phyloP scores from a whole-genome alignment of 345 rosid genomes.

The Populus tremula region DNA sequence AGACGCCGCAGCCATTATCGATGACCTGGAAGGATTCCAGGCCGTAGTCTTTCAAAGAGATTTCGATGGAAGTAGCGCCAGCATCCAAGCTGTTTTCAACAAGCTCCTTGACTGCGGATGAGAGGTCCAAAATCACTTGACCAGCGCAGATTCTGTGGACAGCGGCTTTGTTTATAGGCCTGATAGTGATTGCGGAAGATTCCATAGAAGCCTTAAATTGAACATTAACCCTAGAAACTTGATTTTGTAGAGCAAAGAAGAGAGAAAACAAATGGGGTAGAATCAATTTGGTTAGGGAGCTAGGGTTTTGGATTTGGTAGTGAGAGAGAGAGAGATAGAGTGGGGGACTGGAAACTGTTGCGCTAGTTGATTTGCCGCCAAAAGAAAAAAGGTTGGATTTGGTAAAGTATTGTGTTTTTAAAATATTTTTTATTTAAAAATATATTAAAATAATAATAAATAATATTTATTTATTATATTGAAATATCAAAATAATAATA shows the following conservation, averaged over 20 bases:
- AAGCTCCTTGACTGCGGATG: conserved; percentile 93
- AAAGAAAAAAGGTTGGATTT: not conserved
- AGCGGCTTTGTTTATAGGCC: conserved; percentile 67
- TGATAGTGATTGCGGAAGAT: conserved; percentile 28
- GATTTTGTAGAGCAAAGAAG: no score
- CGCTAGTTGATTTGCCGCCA: conserved; percentile 3
- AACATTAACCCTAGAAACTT: not conserved
- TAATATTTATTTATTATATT: no score
- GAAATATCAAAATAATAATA: no score
- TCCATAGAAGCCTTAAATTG: not conserved
- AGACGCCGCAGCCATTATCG: conserved; percentile 91
- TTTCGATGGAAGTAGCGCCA: conserved; percentile 80
- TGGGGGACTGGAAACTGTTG: not conserved
- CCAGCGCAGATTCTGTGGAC: conserved; percentile 88
- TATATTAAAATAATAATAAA: no score
- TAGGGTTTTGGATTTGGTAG: not conserved
- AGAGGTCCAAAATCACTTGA: conserved; percentile 88
- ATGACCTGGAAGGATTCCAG: conserved; percentile 83
- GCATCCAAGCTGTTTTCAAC: conserved; percentile 98
- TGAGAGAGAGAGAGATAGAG: not conserved
- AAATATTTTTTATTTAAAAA: no score
- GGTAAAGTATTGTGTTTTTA: no score
- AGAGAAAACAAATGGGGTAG: no score
- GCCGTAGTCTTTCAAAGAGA: conserved; percentile 75
- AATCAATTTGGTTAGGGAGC: no score